phyloP scores from a whole-genome alignment of 805 yeast genomes.

The Saturnispora hagleri region DNA sequence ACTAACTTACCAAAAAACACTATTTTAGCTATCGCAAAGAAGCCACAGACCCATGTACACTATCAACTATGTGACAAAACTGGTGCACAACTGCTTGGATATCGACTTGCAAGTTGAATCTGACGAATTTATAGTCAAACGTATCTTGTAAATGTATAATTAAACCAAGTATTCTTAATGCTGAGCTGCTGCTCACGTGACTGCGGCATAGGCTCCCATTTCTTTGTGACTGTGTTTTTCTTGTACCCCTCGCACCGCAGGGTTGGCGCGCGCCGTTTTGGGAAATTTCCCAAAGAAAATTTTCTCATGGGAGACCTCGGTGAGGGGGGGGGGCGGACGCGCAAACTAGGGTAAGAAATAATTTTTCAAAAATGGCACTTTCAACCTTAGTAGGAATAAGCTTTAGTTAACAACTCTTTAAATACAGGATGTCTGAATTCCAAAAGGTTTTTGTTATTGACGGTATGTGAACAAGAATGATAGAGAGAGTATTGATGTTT shows the following conservation, averaged over 20 bases:
- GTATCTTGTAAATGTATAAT: neutral
- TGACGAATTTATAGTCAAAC: neutral
- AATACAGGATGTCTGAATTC: conserved; percentile 58
- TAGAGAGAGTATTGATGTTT: neutral
- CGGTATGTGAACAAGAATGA: conserved; percentile 44
- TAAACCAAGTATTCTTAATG: neutral
- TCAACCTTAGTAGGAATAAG: neutral
- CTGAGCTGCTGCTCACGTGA: conserved; percentile 1
- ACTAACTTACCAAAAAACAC: neutral
- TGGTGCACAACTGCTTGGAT: conserved; percentile 5
- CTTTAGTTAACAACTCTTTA: conserved; percentile 2
- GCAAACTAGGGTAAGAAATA: neutral
- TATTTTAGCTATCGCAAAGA: neutral
- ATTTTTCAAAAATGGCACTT: neutral
- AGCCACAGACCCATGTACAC: neutral
- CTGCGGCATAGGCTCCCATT: no score
- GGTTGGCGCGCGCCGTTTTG: neutral
- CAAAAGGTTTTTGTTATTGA: conserved; percentile 98
- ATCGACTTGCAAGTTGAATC: neutral
- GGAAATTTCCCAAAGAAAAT: neutral
- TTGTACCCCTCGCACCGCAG: conserved; percentile 2
- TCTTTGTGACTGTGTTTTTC: conserved; percentile 1
- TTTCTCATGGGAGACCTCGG: neutral
- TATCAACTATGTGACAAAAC: conserved; percentile 13
- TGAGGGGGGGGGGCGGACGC: neutral